Evolutionary conservation across 2,329 filamentous ascomycete genomes (phyloP).

Genomic region (Trichoderma arundinaceum): DNA sequence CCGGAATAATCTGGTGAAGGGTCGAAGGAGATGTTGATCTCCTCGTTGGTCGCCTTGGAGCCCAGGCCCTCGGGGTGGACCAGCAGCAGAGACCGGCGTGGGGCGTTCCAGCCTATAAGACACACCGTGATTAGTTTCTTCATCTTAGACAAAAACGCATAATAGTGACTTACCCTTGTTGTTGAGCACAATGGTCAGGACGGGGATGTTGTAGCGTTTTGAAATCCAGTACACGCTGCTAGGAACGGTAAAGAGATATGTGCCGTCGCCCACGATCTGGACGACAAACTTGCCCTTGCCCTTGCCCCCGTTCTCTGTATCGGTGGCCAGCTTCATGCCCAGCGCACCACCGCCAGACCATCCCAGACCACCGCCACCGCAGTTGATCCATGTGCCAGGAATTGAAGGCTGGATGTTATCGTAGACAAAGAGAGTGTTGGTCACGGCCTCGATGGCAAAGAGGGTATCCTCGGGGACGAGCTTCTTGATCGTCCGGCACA

Average conservation of each 20-base stretch:
- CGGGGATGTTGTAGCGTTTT: slow-evolving; percentile 58
- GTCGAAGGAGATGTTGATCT: slow-evolving; percentile 66
- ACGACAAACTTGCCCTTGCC: slow-evolving; percentile 57
- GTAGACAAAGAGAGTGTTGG: slow-evolving; percentile 68
- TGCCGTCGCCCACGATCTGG: slow-evolving; percentile 64
- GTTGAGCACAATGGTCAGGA: slow-evolving; percentile 62
- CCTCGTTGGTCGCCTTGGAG: slow-evolving; percentile 62
- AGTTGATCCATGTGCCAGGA: slow-evolving; percentile 80
- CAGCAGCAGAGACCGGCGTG: slow-evolving; percentile 60
- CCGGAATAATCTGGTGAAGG: slow-evolving; percentile 64
- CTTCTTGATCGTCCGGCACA: slow-evolving; percentile 42
- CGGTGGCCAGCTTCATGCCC: slow-evolving; percentile 74
- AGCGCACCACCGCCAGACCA: slow-evolving; percentile 79
- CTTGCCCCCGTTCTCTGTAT: slow-evolving; percentile 50
- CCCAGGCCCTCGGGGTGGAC: slow-evolving; percentile 64
- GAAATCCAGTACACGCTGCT: slow-evolving; percentile 63
- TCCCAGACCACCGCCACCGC: slow-evolving; percentile 78
- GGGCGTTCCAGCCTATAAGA: slow-evolving; percentile 62
- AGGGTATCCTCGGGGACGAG: slow-evolving; percentile 61
- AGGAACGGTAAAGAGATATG: slow-evolving; percentile 60
- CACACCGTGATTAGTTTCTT: background rate
- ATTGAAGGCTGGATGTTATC: slow-evolving; percentile 72
- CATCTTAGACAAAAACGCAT: background rate
- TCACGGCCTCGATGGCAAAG: slow-evolving; percentile 80
- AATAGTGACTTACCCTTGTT: slow-evolving; percentile 54